Base-by-base conservation (phyloP, 768 basidiomycete genomes). In the Cystobasidium onofrii region DNA sequence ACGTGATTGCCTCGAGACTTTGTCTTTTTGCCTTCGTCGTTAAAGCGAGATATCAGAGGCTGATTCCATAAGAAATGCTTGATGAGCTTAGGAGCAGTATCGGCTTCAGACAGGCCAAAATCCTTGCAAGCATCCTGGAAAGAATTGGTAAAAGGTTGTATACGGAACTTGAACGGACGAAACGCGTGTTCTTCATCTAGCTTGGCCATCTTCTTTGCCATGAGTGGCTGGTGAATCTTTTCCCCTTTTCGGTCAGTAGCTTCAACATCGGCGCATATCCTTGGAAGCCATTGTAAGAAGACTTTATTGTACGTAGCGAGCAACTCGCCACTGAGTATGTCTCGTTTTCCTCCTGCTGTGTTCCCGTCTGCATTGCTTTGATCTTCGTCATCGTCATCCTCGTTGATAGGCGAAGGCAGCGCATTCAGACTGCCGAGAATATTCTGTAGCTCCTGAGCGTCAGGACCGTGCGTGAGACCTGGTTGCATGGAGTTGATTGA, bases 11-110 rank as follows among this genome's bases (percentile, higher is more conserved):
- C 95, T 64, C 77, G 77, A 23, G 78, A 55, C 82, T 99, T 99
- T 27, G 94, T 91, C 83, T 99, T 99, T 82, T 97, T 97, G 41
- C 95, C 95, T 80, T 98, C 95, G 79, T 97, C 92, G 80, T 99
- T 99, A 84, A 94, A 98, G 34, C 95, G 90, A 33, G 92, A 88
- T 80, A 99, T 98, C 80, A 89, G 88, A 34, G 88, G 88, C 78
- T 94, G 91, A 41, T 88, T 88, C 95, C 95, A 99, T 63, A 99
- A 87, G 83, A 96, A 99, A 43, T 82, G 92, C 88, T 77, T 93
- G 74, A 91, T 90, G 67, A 76, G 75, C 70, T 79, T 79, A 54
- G 72, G 44, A 27, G 77, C 75, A 29, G 78, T 71, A 18, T 79
- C 78, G 12, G 52, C 1, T 9, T 75, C 77, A 61, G 64, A 60